Conservation (phyloP, 495 filamentous ascomycete genomes). For the Lasiosphaeria hispida region DNA sequence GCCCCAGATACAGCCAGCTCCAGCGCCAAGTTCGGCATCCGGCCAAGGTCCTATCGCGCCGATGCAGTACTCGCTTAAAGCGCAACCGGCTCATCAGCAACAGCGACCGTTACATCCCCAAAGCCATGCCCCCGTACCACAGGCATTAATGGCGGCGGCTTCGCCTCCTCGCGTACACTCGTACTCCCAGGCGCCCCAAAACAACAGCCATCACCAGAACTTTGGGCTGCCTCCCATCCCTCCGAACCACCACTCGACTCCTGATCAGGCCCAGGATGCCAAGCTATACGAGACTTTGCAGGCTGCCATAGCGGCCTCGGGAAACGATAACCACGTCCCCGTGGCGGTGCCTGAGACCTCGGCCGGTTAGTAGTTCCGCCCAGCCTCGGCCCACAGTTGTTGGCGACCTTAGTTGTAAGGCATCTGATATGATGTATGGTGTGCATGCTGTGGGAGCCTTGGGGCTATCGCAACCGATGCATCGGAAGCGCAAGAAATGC, state of each 20-base stretch:
- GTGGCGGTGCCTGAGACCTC: neutral
- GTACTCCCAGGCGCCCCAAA: neutral
- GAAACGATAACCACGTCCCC: neutral
- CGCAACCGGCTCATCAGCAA: slow-evolving; percentile 16
- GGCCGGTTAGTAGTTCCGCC: neutral
- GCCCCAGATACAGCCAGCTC: slow-evolving; percentile 32
- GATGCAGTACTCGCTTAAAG: slow-evolving; percentile 18
- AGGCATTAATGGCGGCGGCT: slow-evolving; percentile 8
- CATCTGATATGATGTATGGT: no score
- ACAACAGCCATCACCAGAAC: slow-evolving; percentile 3
- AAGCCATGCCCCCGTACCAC: neutral
- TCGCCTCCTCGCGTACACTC: slow-evolving; percentile 5
- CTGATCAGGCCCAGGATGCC: slow-evolving; percentile 26
- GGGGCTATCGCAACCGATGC: no score
- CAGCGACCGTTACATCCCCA: slow-evolving; percentile 16
- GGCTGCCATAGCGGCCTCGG: slow-evolving; percentile 27
- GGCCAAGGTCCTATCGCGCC: neutral
- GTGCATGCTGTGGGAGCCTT: no score
- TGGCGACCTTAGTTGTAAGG: no score
- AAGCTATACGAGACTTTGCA: slow-evolving; percentile 24
- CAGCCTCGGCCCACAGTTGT: no score
- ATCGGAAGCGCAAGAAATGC: no score
- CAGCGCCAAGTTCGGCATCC: slow-evolving; percentile 1
- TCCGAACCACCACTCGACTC: slow-evolving; percentile 3
- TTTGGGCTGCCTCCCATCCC: slow-evolving; percentile 16